Base-by-base conservation (phyloP, 1,284 basidiomycete species). In the Malassezia sp. region DNA sequence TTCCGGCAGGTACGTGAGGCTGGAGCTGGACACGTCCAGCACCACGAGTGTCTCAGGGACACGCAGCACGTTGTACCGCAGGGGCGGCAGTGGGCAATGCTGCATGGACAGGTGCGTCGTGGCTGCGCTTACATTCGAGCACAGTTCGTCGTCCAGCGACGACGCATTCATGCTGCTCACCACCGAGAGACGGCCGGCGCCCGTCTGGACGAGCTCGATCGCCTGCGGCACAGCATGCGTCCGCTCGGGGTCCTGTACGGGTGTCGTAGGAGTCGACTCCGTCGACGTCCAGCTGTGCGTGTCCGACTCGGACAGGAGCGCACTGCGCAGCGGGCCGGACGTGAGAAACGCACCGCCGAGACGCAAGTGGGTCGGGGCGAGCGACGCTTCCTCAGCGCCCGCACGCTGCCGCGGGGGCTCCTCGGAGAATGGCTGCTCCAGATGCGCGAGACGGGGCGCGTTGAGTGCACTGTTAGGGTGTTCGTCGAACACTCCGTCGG, bases 1-100 rank as follows among this genome's bases (percentile, higher is more conserved):
- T 4, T 81, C 80, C 2, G 91, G 89, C 33, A 97, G 74, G 21
- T 81, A 80, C 28, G 78, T 77, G 29, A 97, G 77, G 54, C 83
- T 81, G 71, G 90, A 91, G 57, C 80, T 78, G 21, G 71, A 70
- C 23, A 67, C 36, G 44, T 68, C 67, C 21, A 70, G 54, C 10
- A 65, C 62, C n/a, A 66, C 50, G 22, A 66, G 44, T 12, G 49
- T 47, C 20, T 33, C 29, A 18, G 59, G 48, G 10, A 26, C 27
- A 8, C n/a, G 11, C 9, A 50, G 26, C 8, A 32, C 23, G n/a
- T 27, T 9, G 28, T 29, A 49, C 15, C 6, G 12, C 4, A 17
- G 8, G 10, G 17, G 18, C 10, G 34, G 29, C 6, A 49, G 24
- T 3, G 35, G 32, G 20, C 47, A 49, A 5, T 20, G 17, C 20